phyloP scores from a whole-genome alignment of 2,329 filamentous ascomycete species.

The Beauveria pseudobassiana region DNA sequence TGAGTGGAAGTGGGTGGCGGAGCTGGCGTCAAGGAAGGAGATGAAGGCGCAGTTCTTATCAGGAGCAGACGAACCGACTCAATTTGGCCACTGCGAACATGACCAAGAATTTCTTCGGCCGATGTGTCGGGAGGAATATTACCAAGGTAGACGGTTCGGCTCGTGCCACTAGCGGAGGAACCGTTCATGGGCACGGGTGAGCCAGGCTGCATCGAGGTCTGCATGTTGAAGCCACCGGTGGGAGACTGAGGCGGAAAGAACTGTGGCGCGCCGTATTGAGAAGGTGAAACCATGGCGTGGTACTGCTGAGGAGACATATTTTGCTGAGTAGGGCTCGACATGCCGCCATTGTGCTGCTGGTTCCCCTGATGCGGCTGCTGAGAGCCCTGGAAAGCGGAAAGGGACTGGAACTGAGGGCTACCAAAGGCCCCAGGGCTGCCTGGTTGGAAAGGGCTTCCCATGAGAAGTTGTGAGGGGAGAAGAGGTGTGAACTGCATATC shows the following conservation, averaged over 20 bases:
- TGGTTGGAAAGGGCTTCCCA: constrained; percentile 94
- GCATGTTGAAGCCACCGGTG: constrained; percentile 61
- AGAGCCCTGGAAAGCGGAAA: constrained; percentile 59
- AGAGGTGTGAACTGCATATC: constrained; percentile 99
- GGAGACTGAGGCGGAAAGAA: constrained; percentile 88
- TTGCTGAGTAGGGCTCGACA: constrained; percentile 69
- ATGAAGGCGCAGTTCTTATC: constrained; percentile 99
- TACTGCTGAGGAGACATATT: constrained; percentile 77
- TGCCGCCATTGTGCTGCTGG: constrained; percentile 51
- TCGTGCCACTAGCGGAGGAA: constrained; percentile 81
- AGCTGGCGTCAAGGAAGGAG: constrained; percentile 95
- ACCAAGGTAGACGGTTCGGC: constrained; percentile 92
- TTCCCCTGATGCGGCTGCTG: constrained; percentile 41
- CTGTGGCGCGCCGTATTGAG: constrained; percentile 71
- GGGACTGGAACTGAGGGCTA: constrained; percentile 84
- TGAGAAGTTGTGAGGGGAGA: constrained; percentile 85
- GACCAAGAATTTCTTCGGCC: constrained; percentile 91
- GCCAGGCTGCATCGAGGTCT: constrained; percentile 53
- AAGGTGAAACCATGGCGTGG: constrained; percentile 78
- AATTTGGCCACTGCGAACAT: constrained; percentile 95
- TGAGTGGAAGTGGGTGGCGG: constrained; percentile 97
- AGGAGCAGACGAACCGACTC: constrained; percentile 92
- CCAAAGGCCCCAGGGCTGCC: constrained; percentile 85
- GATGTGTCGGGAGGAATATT: constrained; percentile 98
- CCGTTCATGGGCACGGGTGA: constrained; percentile 70